Evolutionary conservation across 352 stramenopile genomes (phyloP), one percentile per base, ranked within the genome.

Genomic region (Phytophthora ramorum): DNA sequence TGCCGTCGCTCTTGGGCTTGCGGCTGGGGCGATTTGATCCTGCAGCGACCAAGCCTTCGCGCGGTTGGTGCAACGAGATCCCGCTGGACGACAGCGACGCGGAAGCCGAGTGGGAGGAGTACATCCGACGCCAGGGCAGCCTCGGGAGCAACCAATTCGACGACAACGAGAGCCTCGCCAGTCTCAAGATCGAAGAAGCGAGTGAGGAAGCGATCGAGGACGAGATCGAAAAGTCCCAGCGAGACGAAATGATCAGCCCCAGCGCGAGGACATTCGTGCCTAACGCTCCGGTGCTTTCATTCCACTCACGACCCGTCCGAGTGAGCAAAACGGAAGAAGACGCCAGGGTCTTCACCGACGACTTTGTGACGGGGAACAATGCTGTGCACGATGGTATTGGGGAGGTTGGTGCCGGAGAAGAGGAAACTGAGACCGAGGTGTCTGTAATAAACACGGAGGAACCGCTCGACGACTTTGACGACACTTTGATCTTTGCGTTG

Each of bases 401-500:
- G 0, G 17, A 32, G 2, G 17, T 10, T 34, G 32, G 1, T 28
- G 49, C 17, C 0, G 40, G 10, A 20, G 46, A 58, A 2, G 45
- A 54, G 1, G 55, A 52, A 6, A 30, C 24, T 38, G 50, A 34
- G 7, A 12, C 28, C 28, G 28, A 34, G 28, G 28, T 34, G 28
- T 0, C n/a, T 16, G 13, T 48, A 7, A 38, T 51, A 17, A 44
- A 66, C 9, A 19, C 37, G 20, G 54, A 57, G 38, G 6, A 46
- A 20, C 20, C 32, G n/a, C 54, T 69, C n/a, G 58, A 59, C 20
- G 71, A 76, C 5, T 75, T 69, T 16, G 69, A 78, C 34, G 54
- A 71, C 4, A 46, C 69, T 7, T 40, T 51, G 38, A 52, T 81
- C 6, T 81, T 81, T 49, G 57, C 49, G 2, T 66, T 81, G 48